Evolutionary conservation across 2,329 filamentous ascomycete genomes (phyloP), one percentile per base, ranked within the genome.

Genomic region (Cryphonectria carpinicola): DNA sequence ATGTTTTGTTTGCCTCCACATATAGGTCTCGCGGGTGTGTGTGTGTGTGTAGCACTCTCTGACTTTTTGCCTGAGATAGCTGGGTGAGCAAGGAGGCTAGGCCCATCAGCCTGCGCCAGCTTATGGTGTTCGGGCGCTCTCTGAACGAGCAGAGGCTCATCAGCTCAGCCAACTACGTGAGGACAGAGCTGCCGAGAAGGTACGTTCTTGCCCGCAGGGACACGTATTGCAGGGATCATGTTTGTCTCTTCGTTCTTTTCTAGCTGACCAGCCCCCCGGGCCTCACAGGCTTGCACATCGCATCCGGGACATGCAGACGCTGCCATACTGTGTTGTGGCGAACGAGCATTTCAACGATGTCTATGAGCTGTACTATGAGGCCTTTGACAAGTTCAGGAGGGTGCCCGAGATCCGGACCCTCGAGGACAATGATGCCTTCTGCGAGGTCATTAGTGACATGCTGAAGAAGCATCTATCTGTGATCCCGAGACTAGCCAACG

Each of bases 121-220:
- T 99, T 77, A 98, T 97, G 83, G 97, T 98, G 77, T 99, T 98
- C 81, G 96, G 96, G 41, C 92, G 96, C 64, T 97, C 95, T 32
- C 84, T 99, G 79, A 98, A 95, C 64, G 95, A 98, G 82, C 87
- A 90, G 66, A 91, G 97, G 70, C 87, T 99, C 73, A 89, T 99
- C 75, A 95, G 93, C 82, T 98, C 95, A 60, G 96, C 96, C 73
- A 99, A 99, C 82, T 99, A 99, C 84, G 95, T 98, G 67, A 92
- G 96, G 70, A 94, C 94, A 6, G 96, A 99, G 83, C 88, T 99
- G 67, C 95, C 95, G 8, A 96, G 93, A 8, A 88, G 93, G 91
- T 92, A 80, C 72, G 82, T 77, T 65, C 62, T 32, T n/a, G 43
- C 54, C n/a, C 49, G 70, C 7, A 35, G 58, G 41, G 13, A 32